Evolutionary conservation across 2,329 filamentous ascomycete genomes (phyloP).

Genomic region (Claviceps paspali): DNA sequence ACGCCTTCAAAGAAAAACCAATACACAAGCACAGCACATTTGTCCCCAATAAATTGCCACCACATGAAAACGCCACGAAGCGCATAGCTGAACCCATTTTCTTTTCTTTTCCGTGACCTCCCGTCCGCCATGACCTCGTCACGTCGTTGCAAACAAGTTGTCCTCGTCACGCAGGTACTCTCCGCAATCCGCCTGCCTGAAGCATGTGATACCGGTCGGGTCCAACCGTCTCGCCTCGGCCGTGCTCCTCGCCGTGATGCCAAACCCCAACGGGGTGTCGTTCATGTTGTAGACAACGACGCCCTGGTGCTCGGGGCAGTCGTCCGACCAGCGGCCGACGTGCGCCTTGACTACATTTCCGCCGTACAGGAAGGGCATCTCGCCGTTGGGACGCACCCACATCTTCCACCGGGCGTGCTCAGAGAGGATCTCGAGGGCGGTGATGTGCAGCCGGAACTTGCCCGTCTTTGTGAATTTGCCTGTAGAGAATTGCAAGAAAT

Average conservation of each 20-base stretch:
- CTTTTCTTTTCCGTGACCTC: too few relatives aligned
- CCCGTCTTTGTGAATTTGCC: conserved; percentile 95
- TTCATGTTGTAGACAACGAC: conserved; percentile 85
- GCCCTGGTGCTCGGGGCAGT: conserved; percentile 85
- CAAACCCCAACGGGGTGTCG: conserved; percentile 87
- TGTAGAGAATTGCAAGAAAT: conserved; percentile 14
- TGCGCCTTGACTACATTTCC: conserved; percentile 63
- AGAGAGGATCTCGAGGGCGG: conserved; percentile 71
- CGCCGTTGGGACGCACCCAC: conserved; percentile 91
- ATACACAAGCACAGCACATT: neutral
- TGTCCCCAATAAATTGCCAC: too few relatives aligned
- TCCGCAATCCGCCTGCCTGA: conserved; percentile 84
- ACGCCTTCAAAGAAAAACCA: neutral
- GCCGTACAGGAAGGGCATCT: conserved; percentile 95
- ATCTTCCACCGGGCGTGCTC: conserved; percentile 91
- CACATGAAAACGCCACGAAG: too few relatives aligned
- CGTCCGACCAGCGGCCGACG: conserved; percentile 72
- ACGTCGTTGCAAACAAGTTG: conserved; percentile 32
- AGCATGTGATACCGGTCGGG: conserved; percentile 77
- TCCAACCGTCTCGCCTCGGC: conserved; percentile 72
- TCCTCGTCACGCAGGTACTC: conserved; percentile 84
- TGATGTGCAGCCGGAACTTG: conserved; percentile 91
- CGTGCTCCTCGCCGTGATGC: conserved; percentile 76
- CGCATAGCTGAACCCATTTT: too few relatives aligned
- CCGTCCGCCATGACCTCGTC: neutral